A percentile compares a stretch with the other conserved stretches of the same genome.
Conservation (phyloP, 495 filamentous ascomycete genomes). For the Zalerion maritima region DNA sequence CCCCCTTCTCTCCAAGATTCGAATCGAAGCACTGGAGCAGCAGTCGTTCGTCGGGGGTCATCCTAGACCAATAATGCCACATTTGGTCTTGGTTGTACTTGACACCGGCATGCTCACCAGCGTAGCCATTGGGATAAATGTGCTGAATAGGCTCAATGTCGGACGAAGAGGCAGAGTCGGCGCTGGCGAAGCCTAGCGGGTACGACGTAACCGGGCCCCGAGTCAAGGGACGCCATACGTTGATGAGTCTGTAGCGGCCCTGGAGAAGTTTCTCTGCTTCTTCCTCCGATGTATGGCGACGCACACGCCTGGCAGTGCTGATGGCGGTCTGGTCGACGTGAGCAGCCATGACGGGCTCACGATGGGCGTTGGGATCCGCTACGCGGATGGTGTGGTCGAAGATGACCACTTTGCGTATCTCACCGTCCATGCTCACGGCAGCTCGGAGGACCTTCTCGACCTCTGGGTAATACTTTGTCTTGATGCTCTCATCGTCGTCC, state of each 20-base stretch:
- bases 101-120: constrained; percentile 67
- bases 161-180: constrained; percentile 38
- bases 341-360: constrained; percentile 52
- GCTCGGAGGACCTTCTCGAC: constrained; percentile 53
- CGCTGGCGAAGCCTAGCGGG: constrained; percentile 60
- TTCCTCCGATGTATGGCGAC: constrained; percentile 43
- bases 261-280: constrained; percentile 41
- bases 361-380: constrained; percentile 29
- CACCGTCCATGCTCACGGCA: constrained; percentile 43
- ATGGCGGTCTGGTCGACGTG: constrained; percentile 72
- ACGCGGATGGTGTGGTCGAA: constrained; percentile 90
- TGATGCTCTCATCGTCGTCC: constrained; percentile 46
- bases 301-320: constrained; percentile 51
- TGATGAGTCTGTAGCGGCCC: constrained; percentile 65
- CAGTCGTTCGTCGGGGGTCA: constrained; percentile 58
- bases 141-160: constrained; percentile 64
- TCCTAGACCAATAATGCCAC: constrained; percentile 72
- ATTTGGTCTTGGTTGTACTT: constrained; percentile 39
- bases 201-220: constrained; percentile 47
- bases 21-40: constrained; percentile 75
- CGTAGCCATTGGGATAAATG: constrained; percentile 52
- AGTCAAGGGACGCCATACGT: constrained; percentile 75
- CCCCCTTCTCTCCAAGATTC: constrained; percentile 36
- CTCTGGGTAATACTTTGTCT: constrained; percentile 67
- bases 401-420: constrained; percentile 46